Conservation (phyloP, 495 filamentous ascomycete genomes). For the Geopyxis carbonaria region DNA sequence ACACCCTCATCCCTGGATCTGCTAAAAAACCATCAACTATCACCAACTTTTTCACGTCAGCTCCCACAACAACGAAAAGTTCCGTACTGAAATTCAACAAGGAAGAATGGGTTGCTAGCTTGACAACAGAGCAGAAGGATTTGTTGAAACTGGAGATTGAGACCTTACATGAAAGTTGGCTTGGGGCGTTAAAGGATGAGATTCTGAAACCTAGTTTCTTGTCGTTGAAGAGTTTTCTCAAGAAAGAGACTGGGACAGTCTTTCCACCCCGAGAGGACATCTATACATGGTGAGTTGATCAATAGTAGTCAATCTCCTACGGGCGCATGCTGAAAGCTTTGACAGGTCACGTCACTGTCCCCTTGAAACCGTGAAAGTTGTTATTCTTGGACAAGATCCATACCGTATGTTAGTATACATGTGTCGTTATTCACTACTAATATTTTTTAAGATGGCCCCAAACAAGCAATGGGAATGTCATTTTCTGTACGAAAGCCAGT, state of each 20-base stretch:
- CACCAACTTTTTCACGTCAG: slow-evolving; percentile 36
- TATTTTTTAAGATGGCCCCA: slow-evolving; percentile 43
- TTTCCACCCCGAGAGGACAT: slow-evolving; percentile 79
- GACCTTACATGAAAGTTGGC: slow-evolving; percentile 79
- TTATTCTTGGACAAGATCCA: slow-evolving; percentile 89
- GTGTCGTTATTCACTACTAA: not conserved
- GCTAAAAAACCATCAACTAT: slow-evolving; percentile 59
- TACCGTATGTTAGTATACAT: slow-evolving; percentile 37
- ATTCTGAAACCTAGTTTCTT: slow-evolving; percentile 61
- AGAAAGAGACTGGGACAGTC: slow-evolving; percentile 53
- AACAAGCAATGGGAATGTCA: slow-evolving; percentile 88
- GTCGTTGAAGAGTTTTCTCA: slow-evolving; percentile 71
- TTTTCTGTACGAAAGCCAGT: slow-evolving; percentile 89
- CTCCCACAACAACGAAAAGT: slow-evolving; percentile 22
- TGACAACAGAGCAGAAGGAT: slow-evolving; percentile 65
- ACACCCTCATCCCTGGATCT: slow-evolving; percentile 30
- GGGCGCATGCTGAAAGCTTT: slow-evolving; percentile 37
- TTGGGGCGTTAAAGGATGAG: slow-evolving; percentile 71
- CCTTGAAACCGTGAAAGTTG: slow-evolving; percentile 64
- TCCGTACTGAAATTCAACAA: slow-evolving; percentile 55
- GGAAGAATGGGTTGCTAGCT: slow-evolving; percentile 59
- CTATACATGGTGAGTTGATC: too few relatives aligned
- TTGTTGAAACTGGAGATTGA: slow-evolving; percentile 78
- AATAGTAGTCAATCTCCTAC: slow-evolving; percentile 28
- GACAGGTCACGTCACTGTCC: slow-evolving; percentile 86